Evolutionary conservation across 2,329 filamentous ascomycete genomes (phyloP), one percentile per base, ranked within the genome.

Genomic region (Penicillium sp.): DNA sequence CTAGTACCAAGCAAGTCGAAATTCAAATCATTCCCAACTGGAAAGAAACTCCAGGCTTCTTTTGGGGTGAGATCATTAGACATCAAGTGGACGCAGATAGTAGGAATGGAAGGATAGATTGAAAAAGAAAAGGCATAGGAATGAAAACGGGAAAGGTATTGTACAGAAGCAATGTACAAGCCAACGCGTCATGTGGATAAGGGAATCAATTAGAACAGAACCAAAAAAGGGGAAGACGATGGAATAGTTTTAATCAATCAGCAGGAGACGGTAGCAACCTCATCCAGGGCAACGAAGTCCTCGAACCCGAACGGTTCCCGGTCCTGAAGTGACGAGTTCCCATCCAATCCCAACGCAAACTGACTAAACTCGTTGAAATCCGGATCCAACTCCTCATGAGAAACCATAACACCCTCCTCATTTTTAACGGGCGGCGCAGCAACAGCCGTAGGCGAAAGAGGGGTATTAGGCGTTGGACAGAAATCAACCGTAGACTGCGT

Each of bases 331-430:
- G 57, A 60, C 9, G 61, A 58, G 33, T 60, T 65, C 7, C 51
- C 41, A 22, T 61, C 69, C 51, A 73, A 41, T 11, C 63, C 64
- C 42, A 67, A 52, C 4, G 70, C 70, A 54, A 71, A 73, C 37
- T 67, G 68, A 47, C 63, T 70, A 58, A 72, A 71, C 51, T 72
- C 69, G 27, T 69, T 63, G 22, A 60, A 69, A 41, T 72, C 69
- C 5, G 67, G 63, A 40, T 72, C 69, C 48, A 69, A 45, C 12
- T 61, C 58, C 7, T 67, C 66, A 26, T 67, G 60, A 5, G 68
- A 66, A 22, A 72, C 64, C 49, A 66, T 63, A 12, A 67, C 29
- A 1, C 59, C 62, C 18, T 70, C 64, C 12, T 66, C 64, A n/a
- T 64, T 31, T 42, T 63, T 52, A 1, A 31, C 29, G 12, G 20